Evolutionary conservation across 2,329 filamentous ascomycete species (phyloP).

Genomic region (Dichotomopilus funicola): DNA sequence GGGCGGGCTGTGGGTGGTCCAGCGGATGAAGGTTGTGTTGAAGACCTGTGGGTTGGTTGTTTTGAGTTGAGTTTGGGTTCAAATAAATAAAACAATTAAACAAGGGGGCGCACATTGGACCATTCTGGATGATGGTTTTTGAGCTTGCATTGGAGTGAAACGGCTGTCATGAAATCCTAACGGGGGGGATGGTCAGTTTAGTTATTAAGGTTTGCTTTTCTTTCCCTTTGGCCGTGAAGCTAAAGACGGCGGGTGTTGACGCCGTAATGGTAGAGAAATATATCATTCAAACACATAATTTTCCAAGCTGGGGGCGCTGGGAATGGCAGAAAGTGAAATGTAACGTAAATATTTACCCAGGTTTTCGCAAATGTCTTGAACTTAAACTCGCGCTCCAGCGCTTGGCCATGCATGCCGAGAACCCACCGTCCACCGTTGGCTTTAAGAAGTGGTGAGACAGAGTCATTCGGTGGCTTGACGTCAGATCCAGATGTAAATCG

Average conservation of each 20-base stretch:
- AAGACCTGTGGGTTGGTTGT: conserved; percentile 47
- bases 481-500: conserved; percentile 43
- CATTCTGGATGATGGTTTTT: conserved; percentile 70
- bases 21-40: conserved; percentile 63
- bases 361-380: conserved; percentile 62
- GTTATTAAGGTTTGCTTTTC: not conserved
- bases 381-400: conserved; percentile 53
- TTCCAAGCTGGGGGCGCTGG: not conserved
- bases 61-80: conserved; percentile 38
- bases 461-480: conserved; percentile 29
- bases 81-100: not conserved
- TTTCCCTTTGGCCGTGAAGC: not conserved
- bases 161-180: conserved; percentile 68
- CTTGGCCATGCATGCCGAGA: conserved; percentile 44
- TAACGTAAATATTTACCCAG: conserved; percentile 36
- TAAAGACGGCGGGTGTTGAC: too few relatives aligned
- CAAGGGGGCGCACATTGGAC: conserved; percentile 53
- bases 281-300: not conserved
- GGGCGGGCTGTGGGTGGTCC: conserved; percentile 63
- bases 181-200: conserved; percentile 12
- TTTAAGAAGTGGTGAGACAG: conserved; percentile 32
- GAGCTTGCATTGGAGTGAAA: conserved; percentile 60
- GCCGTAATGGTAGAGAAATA: not conserved
- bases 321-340: not conserved
- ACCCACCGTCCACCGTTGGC: conserved; percentile 41